These are phyloP conservation scores for Trichoderma brevicompactum DNA, from an alignment of 2,329 filamentous ascomycete genomes.

Conservation along the genomic window DNA sequence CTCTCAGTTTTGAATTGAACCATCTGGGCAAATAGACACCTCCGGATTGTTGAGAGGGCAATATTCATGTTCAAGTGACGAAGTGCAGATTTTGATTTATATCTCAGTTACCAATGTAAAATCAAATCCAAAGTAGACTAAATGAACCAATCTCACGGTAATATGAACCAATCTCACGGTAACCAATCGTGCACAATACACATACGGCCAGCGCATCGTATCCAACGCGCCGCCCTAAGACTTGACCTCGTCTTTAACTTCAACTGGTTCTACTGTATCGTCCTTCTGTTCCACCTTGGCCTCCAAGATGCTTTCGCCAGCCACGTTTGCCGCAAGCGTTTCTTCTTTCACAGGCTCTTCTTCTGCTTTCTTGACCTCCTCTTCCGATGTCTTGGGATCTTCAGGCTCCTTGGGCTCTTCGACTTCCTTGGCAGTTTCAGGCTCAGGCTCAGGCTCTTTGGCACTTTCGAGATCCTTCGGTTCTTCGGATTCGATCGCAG, in stretches of 20 bases:
- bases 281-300: conserved; percentile 45
- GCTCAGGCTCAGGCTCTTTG: not conserved
- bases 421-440: conserved; percentile 4
- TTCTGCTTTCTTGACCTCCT: conserved; percentile 5
- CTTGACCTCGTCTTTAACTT: conserved; percentile 41
- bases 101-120: not conserved
- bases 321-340: conserved; percentile 48
- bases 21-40: no score
- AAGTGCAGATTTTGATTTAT: not conserved
- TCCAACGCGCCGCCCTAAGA: not conserved
- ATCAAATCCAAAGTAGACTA: not conserved
- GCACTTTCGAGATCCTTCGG: not conserved
- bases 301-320: conserved; percentile 50
- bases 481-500: not conserved
- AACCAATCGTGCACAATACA: not conserved
- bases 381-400: not conserved
- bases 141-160: not conserved
- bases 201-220: not conserved
- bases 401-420: not conserved
- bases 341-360: conserved; percentile 36
- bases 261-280: conserved; percentile 44
- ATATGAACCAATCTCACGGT: not conserved
- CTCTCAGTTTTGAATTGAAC: not conserved
- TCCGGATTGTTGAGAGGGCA: no score
- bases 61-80: no score